Evolutionary conservation across 352 stramenopile species (phyloP).

Genomic region (Phytophthora chlamydospora): DNA sequence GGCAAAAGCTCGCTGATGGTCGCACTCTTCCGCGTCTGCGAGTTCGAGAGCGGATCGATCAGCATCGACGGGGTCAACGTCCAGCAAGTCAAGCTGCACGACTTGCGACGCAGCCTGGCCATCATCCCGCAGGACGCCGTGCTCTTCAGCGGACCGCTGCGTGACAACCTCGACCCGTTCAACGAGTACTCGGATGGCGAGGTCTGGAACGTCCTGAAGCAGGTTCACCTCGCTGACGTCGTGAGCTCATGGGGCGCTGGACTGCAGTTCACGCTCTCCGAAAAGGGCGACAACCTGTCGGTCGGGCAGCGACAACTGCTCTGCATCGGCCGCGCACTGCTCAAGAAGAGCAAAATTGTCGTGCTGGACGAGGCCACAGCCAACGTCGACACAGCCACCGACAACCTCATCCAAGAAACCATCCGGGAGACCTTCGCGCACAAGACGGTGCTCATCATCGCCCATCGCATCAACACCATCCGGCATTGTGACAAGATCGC

Average conservation of each 20-base stretch:
- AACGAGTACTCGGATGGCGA: conserved; percentile 67
- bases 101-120: conserved; percentile 47
- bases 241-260: conserved; percentile 62
- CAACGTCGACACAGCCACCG: conserved; percentile 45
- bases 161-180: conserved; percentile 94
- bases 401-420: conserved; percentile 53
- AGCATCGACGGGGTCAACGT: conserved; percentile 89
- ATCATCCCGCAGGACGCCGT: conserved; percentile 89
- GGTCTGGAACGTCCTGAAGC: conserved; percentile 67
- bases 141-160: conserved; percentile 90
- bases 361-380: conserved; percentile 96
- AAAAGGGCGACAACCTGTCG: conserved; percentile 65
- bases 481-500: conserved; percentile 31
- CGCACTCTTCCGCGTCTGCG: conserved; percentile 41
- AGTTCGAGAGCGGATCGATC: conserved; percentile 69
- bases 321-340: conserved; percentile 93
- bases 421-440: conserved; percentile 90
- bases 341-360: conserved; percentile 89
- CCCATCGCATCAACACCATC: conserved; percentile 34
- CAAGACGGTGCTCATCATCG: conserved; percentile 74
- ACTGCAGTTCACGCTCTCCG: conserved; percentile 84
- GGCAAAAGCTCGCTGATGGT: conserved; percentile 34
- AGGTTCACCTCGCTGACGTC: conserved; percentile 67
- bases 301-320: conserved; percentile 89
- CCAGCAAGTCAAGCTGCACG: conserved; percentile 37